phyloP scores from a whole-genome alignment of 257 asterid genomes.

The Gynochthodes officinalis region DNA sequence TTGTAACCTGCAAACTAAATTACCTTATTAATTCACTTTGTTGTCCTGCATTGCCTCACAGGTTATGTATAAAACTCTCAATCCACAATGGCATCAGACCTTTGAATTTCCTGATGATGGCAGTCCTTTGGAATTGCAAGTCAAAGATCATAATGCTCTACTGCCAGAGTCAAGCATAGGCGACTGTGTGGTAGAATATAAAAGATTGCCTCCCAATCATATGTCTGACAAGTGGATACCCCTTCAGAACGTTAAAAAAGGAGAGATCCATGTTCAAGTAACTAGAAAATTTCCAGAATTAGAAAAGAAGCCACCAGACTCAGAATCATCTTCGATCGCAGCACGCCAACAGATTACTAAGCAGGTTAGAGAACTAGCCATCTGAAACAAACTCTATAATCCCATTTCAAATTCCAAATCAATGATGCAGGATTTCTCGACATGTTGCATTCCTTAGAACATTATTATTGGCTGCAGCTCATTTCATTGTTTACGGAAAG shows the following conservation, averaged over 20 bases:
- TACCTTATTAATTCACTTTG: not conserved
- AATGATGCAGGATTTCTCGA: not conserved
- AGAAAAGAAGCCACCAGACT: conserved; percentile 57
- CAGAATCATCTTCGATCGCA: conserved; percentile 53
- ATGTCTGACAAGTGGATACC: conserved; percentile 97
- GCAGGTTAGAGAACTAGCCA: conserved; percentile 43
- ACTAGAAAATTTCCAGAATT: conserved; percentile 68
- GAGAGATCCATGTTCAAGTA: conserved; percentile 85
- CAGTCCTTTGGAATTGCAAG: conserved; percentile 70
- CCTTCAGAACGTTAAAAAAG: conserved; percentile 81
- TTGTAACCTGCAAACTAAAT: not conserved
- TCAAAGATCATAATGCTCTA: conserved; percentile 82
- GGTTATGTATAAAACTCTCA: conserved; percentile 70
- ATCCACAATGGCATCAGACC: conserved; percentile 93
- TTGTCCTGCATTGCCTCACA: conserved; percentile 21
- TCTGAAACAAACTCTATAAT: not conserved
- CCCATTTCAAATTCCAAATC: not conserved
- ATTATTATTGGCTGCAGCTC: no score
- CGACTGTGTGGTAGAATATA: conserved; percentile 80
- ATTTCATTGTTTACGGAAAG: not conserved
- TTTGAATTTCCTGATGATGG: conserved; percentile 91
- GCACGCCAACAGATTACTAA: conserved; percentile 53
- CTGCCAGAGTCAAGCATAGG: conserved; percentile 80
- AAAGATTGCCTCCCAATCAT: conserved; percentile 78
- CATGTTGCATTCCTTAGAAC: conserved; percentile 6